A percentile compares a stretch with the other conserved stretches of the same genome.
phyloP scores from a whole-genome alignment of 2,329 filamentous ascomycete genomes.

The Aspergillus pseudoglaucus region DNA sequence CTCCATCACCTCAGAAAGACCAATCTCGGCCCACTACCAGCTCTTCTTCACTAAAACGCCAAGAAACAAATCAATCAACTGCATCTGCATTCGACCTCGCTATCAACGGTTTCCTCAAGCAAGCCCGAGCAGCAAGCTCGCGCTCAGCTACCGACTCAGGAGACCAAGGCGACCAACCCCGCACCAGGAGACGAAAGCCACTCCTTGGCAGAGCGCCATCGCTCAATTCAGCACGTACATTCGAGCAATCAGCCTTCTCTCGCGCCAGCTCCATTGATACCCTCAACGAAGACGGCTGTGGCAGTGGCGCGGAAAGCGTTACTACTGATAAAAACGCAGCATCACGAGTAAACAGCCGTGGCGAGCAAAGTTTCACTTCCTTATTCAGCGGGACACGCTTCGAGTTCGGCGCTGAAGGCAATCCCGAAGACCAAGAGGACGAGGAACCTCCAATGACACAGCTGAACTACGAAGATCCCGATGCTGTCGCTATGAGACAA shows the following conservation, averaged over 20 bases:
- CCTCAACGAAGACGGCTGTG: slow-evolving; percentile 39
- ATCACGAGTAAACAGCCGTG: slow-evolving; percentile 19
- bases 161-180: slow-evolving; percentile 12
- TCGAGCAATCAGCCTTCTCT: slow-evolving; percentile 26
- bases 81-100: slow-evolving; percentile 28
- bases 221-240: slow-evolving; percentile 35
- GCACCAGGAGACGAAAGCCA: slow-evolving; percentile 25
- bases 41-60: slow-evolving; percentile 12
- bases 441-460: slow-evolving; percentile 40
- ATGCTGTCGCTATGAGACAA: slow-evolving; percentile 52
- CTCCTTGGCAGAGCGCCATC: slow-evolving; percentile 40
- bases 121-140: slow-evolving; percentile 30
- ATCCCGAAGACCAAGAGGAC: slow-evolving; percentile 18
- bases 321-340: slow-evolving; percentile 13
- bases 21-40: slow-evolving; percentile 4
- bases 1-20: slow-evolving; percentile 16
- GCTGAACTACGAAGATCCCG: slow-evolving; percentile 43
- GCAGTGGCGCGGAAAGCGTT: slow-evolving; percentile 28
- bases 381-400: slow-evolving; percentile 25
- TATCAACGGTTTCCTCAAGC: slow-evolving; percentile 36
- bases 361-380: slow-evolving; percentile 24
- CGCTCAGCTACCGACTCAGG: slow-evolving; percentile 18
- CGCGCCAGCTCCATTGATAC: slow-evolving; percentile 47
- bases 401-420: slow-evolving; percentile 22
- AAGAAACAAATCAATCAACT: slow-evolving; percentile 7